Conservation (phyloP, 306 rosid genomes). For the Hippophae gyantsensis region DNA sequence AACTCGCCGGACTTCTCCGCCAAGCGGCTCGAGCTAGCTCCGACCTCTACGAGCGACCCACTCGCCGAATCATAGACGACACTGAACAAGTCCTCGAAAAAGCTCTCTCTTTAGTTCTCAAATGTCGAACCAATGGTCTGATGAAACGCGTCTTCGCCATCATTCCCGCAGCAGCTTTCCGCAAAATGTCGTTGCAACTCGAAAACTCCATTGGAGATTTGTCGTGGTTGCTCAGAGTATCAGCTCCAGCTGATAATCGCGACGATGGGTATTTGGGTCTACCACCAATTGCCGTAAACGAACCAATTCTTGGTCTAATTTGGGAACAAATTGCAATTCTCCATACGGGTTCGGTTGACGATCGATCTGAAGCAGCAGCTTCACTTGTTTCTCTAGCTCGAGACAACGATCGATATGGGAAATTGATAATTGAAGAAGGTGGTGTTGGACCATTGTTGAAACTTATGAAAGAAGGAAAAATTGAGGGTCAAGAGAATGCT, state of each 20-base stretch:
- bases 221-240: slow-evolving; percentile 85
- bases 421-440: slow-evolving; percentile 68
- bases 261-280: slow-evolving; percentile 54
- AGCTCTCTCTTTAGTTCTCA: slow-evolving; percentile 45
- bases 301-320: slow-evolving; percentile 63
- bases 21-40: slow-evolving; percentile 86
- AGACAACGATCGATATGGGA: slow-evolving; percentile 63
- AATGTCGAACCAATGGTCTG: slow-evolving; percentile 60
- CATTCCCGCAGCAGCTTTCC: slow-evolving; percentile 59
- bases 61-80: slow-evolving; percentile 73
- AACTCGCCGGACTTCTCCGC: slow-evolving; percentile 64
- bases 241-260: slow-evolving; percentile 58
- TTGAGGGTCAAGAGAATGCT: slow-evolving; percentile 71
- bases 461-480: slow-evolving; percentile 58
- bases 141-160: slow-evolving; percentile 73
- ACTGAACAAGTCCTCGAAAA: slow-evolving; percentile 67
- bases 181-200: slow-evolving; percentile 51
- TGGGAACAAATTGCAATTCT: slow-evolving; percentile 88
- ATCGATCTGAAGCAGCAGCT: slow-evolving; percentile 74
- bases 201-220: slow-evolving; percentile 78
- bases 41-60: slow-evolving; percentile 81
- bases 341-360: slow-evolving; percentile 44
- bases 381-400: slow-evolving; percentile 58
- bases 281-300: slow-evolving; percentile 81
- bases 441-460: slow-evolving; percentile 65